Conservation (phyloP, 192 early-diverging fungal species). For the Tieghemiomyces parasiticus region DNA sequence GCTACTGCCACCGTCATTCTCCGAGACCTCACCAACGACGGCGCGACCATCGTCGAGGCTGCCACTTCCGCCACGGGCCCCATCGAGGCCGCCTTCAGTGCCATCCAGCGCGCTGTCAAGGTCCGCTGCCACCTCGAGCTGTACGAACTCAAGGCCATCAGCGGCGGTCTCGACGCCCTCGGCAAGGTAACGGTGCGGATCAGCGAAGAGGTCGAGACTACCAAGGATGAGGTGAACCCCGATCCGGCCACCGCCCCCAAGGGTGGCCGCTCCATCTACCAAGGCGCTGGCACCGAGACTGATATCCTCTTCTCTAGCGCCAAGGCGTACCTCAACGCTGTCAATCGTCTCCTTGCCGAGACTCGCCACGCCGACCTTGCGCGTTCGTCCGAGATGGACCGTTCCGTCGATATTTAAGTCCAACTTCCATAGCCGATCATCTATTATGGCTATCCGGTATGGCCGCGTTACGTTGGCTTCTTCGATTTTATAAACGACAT, state of each 20-base stretch:
- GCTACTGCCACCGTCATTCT: slow-evolving; percentile 71
- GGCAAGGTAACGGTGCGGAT: slow-evolving; percentile 75
- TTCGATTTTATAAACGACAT: too few species aligned
- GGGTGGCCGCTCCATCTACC: slow-evolving; percentile 32
- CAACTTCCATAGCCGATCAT: too few species aligned
- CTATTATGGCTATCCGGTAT: too few species aligned
- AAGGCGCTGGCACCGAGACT: slow-evolving; percentile 62
- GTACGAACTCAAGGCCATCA: slow-evolving; percentile 78
- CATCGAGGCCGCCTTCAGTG: slow-evolving; percentile 76
- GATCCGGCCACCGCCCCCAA: slow-evolving; percentile 17
- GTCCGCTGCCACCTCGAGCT: slow-evolving; percentile 58
- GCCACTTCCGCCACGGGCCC: slow-evolving; percentile 70
- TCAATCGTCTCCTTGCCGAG: slow-evolving; percentile 48
- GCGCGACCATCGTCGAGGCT: slow-evolving; percentile 43
- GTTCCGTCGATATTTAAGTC: slow-evolving; percentile 8
- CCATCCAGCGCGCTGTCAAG: slow-evolving; percentile 74
- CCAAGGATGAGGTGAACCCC: slow-evolving; percentile 31
- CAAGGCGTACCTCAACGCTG: slow-evolving; percentile 75
- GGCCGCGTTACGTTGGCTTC: too few species aligned
- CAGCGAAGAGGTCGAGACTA: slow-evolving; percentile 43
- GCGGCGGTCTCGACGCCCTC: slow-evolving; percentile 72
- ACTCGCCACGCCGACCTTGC: not conserved
- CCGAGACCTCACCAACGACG: slow-evolving; percentile 36
- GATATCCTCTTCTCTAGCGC: slow-evolving; percentile 80
- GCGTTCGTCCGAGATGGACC: not conserved